Percentiles rank a stretch among this genome's conserved stretches.
Conservation (phyloP, 352 stramenopile genomes). For the Phytophthora pisi region DNA sequence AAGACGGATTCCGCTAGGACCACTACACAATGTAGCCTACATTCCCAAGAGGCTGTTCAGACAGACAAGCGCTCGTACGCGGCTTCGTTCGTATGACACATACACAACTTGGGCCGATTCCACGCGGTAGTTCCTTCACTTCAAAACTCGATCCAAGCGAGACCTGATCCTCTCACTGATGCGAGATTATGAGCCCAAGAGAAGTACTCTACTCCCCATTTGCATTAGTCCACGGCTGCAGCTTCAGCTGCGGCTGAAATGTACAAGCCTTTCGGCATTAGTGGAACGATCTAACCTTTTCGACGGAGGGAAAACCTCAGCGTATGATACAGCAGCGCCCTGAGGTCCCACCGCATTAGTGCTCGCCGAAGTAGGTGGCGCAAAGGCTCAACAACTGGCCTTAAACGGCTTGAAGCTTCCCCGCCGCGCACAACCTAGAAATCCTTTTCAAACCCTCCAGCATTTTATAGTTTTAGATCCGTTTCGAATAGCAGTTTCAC, state of each 20-base stretch:
- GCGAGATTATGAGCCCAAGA: background rate
- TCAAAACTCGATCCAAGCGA: background rate
- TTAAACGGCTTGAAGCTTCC: slow-evolving; percentile 5
- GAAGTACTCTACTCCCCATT: background rate
- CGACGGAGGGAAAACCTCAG: slow-evolving; percentile 11
- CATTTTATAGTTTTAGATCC: slow-evolving; percentile 7
- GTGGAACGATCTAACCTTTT: background rate
- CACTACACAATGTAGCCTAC: background rate
- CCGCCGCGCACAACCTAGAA: background rate
- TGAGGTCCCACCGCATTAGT: slow-evolving; percentile 5
- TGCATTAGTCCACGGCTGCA: background rate
- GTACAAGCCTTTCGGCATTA: background rate
- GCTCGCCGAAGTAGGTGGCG: background rate
- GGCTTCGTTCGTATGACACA: background rate
- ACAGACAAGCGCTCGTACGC: background rate
- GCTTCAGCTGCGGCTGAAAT: background rate
- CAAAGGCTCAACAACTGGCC: slow-evolving; percentile 12
- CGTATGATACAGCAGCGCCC: background rate
- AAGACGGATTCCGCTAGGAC: background rate
- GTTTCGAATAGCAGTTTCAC: background rate
- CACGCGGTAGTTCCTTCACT: background rate
- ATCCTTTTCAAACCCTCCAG: slow-evolving; percentile 3
- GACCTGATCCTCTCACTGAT: background rate
- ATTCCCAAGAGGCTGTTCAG: background rate
- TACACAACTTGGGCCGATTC: background rate